phyloP scores from a whole-genome alignment of 1,284 basidiomycete species.

The Ustilago crameri region DNA sequence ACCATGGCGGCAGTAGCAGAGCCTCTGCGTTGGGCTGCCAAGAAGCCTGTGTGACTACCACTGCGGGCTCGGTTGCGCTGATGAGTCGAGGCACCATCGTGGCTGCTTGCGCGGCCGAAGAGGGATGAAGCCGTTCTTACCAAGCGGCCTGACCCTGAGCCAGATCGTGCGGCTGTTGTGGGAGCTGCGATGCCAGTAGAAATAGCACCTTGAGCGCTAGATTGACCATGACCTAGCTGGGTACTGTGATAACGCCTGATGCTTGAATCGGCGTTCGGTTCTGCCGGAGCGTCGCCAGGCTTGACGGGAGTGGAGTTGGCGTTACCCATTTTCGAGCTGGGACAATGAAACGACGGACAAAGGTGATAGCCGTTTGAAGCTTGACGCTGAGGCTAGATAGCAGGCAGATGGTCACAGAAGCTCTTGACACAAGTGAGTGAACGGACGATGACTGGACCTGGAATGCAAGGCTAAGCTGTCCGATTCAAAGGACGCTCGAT shows the following conservation, averaged over 20 bases:
- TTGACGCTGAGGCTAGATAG: background rate
- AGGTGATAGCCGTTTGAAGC: background rate
- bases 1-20: conserved; percentile 27
- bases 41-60: conserved; percentile 40
- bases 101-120: conserved; percentile 48
- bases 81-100: conserved; percentile 41
- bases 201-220: background rate
- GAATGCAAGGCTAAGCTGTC: no score
- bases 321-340: conserved; percentile 29
- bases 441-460: no score
- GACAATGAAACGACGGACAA: no score
- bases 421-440: background rate
- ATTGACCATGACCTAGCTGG: conserved; percentile 8
- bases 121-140: conserved; percentile 26
- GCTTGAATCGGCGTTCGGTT: conserved; percentile 10
- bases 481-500: no score
- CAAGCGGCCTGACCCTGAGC: conserved; percentile 2
- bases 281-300: conserved; percentile 12
- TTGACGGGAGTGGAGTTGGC: conserved; percentile 37
- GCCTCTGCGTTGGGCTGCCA: conserved; percentile 28
- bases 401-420: no score
- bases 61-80: conserved; percentile 38
- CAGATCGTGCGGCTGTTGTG: no score
- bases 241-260: conserved; percentile 34
- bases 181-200: conserved; percentile 1